Evolutionary conservation across 2,329 filamentous ascomycete genomes (phyloP), one percentile per base, ranked within the genome.

Genomic region (Alternaria sp.): DNA sequence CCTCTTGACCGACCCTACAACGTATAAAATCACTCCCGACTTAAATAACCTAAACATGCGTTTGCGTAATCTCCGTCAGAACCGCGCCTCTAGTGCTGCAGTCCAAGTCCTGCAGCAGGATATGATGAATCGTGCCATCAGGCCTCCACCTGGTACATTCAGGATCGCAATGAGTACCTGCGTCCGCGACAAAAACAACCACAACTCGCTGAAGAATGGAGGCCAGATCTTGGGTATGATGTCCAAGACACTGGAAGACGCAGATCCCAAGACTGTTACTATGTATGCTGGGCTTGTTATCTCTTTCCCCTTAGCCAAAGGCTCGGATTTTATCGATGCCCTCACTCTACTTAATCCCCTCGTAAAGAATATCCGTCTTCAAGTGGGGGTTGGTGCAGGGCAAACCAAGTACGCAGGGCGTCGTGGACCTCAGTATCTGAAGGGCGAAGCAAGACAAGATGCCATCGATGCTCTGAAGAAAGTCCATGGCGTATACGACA

Each of bases 151-250:
- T 14, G 85, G 85, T 59, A 88, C 87, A 10, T 92, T 93, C 80
- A 86, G 87, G 54, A 85, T 92, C 48, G 92, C 90, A 55, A 88
- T 97, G 82, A 85, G 85, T 64, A 85, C 88, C 5, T 97, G 93
- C 77, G 81, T 87, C 25, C 86, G 90, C 58, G 93, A 97, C 81
- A 90, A 89, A 72, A 88, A 89, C 57, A 97, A 96, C 75, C 83
- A 77, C n/a, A 86, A 89, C 54, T 86, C 87, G 22, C 85, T 97
- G 65, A 79, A 82, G 3, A 85, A 90, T 66, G 90, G 92, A 5
- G 87, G 83, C 52, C 78, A 82, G 52, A 82, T 97, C 27, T 80
- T 97, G 30, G 82, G 88, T 11, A 65, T 69, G 30, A 78, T 78
- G 75, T 63, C 51, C 11, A 55, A 62, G 11, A 64, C 64, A 1